Evolutionary conservation across 2,329 filamentous ascomycete genomes (phyloP), one percentile per base, ranked within the genome.

Genomic region (Fusarium anthophilum): DNA sequence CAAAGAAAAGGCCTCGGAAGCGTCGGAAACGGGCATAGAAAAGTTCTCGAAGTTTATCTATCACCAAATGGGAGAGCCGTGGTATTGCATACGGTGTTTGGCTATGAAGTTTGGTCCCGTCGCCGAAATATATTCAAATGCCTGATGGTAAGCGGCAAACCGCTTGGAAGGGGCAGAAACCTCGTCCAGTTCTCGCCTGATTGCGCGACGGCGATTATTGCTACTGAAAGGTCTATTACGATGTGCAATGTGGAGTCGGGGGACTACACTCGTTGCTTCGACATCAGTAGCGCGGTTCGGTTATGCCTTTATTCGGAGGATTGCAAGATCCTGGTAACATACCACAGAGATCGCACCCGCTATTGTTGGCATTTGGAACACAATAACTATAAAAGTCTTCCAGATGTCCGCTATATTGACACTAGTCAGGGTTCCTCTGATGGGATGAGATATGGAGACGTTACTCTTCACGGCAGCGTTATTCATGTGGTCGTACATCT

Each of bases 301-400:
- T 11, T 4, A 20, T 30, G 26, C 20, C 20, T 48, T 10, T 48
- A 22, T 30, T 48, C 48, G 3, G 48, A 35, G 12, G 30, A 51
- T 15, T 15, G 12, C 12, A 51, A 51, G 48, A 10, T 3, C 17
- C 30, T 51, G 0, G 8, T 51, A 0, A 24, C 48, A 24, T 20
- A 0, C 17, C 48, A 20, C 4, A 4, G 0, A 0, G 17, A 51
- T 51, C 2, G 0, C 11, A 24, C 48, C n/a, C 3, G 0, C 0
- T 3, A 17, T 1, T 24, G 17, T 4, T 51, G 48, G 48, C 17
- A 24, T 24, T 20, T 51, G 22, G 17, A 15, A 3, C 17, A 20
- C 20, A 6, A 20, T 24, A 35, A 20, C n/a, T 51, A 24, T 3
- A 35, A 1, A 15, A 8, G 17, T 2, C 3, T 51, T 51, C 2